A percentile compares a stretch with the other conserved stretches of the same genome.
phyloP scores from a whole-genome alignment of 495 filamentous ascomycete genomes.

The Tuber microsphaerosporum region DNA sequence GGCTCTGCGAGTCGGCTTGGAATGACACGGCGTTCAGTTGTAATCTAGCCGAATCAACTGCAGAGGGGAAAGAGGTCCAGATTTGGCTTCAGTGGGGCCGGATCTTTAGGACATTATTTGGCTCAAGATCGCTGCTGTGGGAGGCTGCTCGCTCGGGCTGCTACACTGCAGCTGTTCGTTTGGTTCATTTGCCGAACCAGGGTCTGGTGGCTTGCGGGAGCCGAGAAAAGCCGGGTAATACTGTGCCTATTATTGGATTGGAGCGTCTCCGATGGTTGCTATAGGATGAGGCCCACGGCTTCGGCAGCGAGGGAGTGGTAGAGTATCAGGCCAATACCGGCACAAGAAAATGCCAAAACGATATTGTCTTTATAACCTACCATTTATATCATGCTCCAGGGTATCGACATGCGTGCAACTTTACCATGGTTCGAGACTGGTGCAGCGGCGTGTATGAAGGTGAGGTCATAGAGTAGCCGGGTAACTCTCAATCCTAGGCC shows the following conservation, averaged over 20 bases:
- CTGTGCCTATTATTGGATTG: background rate
- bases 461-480: background rate
- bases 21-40: background rate
- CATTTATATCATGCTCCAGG: background rate
- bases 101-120: slow-evolving; percentile 3
- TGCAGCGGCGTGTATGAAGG: background rate
- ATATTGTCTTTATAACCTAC: background rate
- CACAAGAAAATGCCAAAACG: background rate
- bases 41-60: background rate
- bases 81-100: background rate
- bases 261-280: background rate
- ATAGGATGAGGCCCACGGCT: background rate
- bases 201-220: background rate
- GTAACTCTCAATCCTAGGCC: background rate
- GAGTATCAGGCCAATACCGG: background rate
- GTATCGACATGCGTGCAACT: background rate
- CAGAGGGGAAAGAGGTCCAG: background rate
- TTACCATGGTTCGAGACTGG: background rate
- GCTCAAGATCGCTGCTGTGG: background rate
- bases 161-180: background rate
- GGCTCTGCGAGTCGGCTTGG: background rate
- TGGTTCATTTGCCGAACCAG: background rate
- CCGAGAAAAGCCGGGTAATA: background rate
- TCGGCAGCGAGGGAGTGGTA: no score
- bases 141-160: background rate